Conservation (phyloP, 2,329 filamentous ascomycete species). For the Fusarium kyushuense region DNA sequence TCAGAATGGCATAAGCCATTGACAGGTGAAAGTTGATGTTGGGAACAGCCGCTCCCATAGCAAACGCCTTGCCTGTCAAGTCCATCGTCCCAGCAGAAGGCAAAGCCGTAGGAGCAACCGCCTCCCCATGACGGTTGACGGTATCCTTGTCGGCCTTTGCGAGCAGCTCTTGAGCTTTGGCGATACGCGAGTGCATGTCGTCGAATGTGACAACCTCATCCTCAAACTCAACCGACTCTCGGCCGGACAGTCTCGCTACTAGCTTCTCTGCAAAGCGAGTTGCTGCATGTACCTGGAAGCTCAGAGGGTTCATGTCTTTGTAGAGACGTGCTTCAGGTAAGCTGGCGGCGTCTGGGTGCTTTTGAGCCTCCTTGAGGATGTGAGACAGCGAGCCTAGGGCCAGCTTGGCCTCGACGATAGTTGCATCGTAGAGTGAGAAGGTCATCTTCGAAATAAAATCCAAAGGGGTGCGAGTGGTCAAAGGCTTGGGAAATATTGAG, state of each 20-base stretch:
- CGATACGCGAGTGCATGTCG: slow-evolving; percentile 50
- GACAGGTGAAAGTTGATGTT: slow-evolving; percentile 72
- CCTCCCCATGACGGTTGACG: slow-evolving; percentile 48
- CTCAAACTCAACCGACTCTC: slow-evolving; percentile 36
- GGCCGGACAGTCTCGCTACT: slow-evolving; percentile 48
- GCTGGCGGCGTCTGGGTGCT: slow-evolving; percentile 46
- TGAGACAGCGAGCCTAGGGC: slow-evolving; percentile 44
- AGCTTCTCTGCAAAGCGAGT: slow-evolving; percentile 45
- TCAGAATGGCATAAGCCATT: slow-evolving; percentile 68
- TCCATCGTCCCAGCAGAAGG: slow-evolving; percentile 37
- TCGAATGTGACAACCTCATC: slow-evolving; percentile 49
- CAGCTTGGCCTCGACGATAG: slow-evolving; percentile 46
- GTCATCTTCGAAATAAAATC: slow-evolving; percentile 24
- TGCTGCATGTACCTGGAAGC: slow-evolving; percentile 52
- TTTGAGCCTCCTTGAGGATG: slow-evolving; percentile 51
- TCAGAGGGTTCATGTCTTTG: slow-evolving; percentile 56
- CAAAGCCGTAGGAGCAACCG: slow-evolving; percentile 40
- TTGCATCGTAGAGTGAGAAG: slow-evolving; percentile 52
- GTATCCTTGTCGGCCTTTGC: slow-evolving; percentile 50
- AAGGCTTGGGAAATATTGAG: background rate
- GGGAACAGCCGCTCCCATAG: slow-evolving; percentile 61
- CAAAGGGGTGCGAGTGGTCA: background rate
- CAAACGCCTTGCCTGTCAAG: slow-evolving; percentile 54
- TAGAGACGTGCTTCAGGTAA: slow-evolving; percentile 49
- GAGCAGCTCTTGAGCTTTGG: slow-evolving; percentile 43